Base-by-base conservation (phyloP, 371 early-diverging fungal species). In the Actinomortierella ambigua region DNA sequence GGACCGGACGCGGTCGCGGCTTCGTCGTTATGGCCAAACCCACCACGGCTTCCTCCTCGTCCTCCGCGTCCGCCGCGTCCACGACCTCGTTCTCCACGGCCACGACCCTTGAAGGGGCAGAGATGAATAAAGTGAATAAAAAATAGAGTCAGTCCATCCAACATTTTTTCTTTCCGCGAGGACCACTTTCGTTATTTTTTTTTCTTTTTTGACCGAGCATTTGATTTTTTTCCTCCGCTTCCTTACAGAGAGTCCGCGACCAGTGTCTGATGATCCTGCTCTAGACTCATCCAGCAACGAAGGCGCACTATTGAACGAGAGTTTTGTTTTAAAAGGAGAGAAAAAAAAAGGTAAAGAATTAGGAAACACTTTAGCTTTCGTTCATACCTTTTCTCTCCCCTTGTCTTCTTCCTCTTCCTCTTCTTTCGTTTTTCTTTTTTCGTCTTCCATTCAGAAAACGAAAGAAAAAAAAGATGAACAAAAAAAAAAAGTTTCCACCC, bases 1-100 rank as follows among this genome's bases (percentile, higher is more conserved):
- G 88, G 83, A 65, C 89, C 89, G 5, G 88, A 86, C 13, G 89
- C 89, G 8, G 81, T 82, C 17, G 75, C 70, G 29, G 77, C 79
- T 13, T 82, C 82, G 6, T 63, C 76, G 14, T 56, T 54, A 15
- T 63, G 58, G 27, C 80, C 76, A 18, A 81, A 56, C 17, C 81
- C 79, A 7, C 77, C 73, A 22, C 79, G 69, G 1, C 80, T 66
- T 17, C 79, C 65, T 28, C 75, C 55, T 27, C 84, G 79, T 13
- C 81, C 77, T 41, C 81, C 82, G 24, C 82, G 75, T n/a, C 57
- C 78, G 15, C 77, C 69, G 23, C 76, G 71, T 39, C 77, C 69
- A 23, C 68, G 54, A 24, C 73, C 63, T 54, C 60, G 27, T 26
- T 47, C 58, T 7, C 57, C 78, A 23, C 76, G 71, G 24, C 77